phyloP scores from a whole-genome alignment of 2,329 filamentous ascomycete genomes.

The Sarocladium strictum region DNA sequence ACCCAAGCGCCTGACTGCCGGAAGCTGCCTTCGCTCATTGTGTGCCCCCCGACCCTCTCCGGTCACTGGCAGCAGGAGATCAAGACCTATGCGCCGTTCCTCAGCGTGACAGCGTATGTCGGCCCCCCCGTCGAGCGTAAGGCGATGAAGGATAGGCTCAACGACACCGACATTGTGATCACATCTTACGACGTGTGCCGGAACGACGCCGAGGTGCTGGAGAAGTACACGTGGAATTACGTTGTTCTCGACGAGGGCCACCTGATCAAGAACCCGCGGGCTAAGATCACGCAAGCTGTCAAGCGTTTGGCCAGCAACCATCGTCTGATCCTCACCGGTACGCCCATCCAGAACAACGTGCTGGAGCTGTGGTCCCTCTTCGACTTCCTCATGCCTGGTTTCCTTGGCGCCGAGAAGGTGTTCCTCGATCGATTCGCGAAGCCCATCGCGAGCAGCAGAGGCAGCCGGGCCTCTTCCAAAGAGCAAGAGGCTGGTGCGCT shows the following conservation, averaged over 20 bases:
- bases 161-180: constrained; percentile 83
- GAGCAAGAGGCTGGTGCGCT: constrained; percentile 96
- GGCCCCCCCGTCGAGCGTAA: constrained; percentile 78
- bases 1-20: constrained; percentile 73
- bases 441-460: constrained; percentile 88
- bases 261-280: constrained; percentile 96
- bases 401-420: constrained; percentile 90
- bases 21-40: constrained; percentile 82
- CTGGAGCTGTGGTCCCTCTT: constrained; percentile 96
- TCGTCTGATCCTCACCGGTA: constrained; percentile 90
- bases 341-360: constrained; percentile 96
- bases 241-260: constrained; percentile 96
- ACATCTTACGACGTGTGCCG: constrained; percentile 98
- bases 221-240: constrained; percentile 90
- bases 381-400: constrained; percentile 98
- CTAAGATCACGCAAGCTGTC: constrained; percentile 90
- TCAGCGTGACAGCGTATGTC: constrained; percentile 84
- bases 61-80: constrained; percentile 99
- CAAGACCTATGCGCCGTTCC: constrained; percentile 89
- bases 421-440: constrained; percentile 93
- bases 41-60: constrained; percentile 92
- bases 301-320: constrained; percentile 90
- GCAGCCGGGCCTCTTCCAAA: constrained; percentile 95
- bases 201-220: constrained; percentile 84
- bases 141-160: constrained; percentile 62